Evolutionary conservation across 176 grass and related monocot species (phyloP), one percentile per base, ranked within the genome.

Genomic region (Bolboschoenus planiculmis): DNA sequence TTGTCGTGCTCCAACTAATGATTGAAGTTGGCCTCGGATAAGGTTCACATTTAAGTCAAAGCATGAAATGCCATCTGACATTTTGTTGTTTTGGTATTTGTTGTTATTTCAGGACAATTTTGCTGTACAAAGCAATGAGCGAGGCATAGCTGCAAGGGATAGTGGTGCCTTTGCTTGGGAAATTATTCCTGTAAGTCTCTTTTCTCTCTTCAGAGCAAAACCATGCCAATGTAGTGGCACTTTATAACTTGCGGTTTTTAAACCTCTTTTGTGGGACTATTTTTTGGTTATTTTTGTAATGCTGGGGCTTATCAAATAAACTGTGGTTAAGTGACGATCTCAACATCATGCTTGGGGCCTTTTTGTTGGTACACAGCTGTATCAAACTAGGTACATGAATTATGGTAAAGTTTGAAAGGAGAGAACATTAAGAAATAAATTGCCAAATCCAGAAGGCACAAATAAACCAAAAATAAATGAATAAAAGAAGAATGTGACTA

Each of bases 101-200:
- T 87, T 42, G 34, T 82, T 79, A 24, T 44, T 80, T 27, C 64
- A 97, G 95, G 95, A 97, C 88, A 68, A 71, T 85, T 97, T 84
- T 91, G 90, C 95, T 33, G 86, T 97, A 74, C 95, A 94, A 91
- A 97, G 95, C 62, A 97, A 97, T 56, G 88, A 97, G 54, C 95
- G 92, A 67, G 95, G 95, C 63, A 97, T 94, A 75, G 88, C 90
- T 90, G 92, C 95, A 77, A 79, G 87, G n/a, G 88, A 93, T 77
- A 91, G 84, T 88, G 90, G 90, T 56, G 92, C 92, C 40, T 98
- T 98, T 85, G 2, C 90, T 64, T 98, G 95, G 95, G 95, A 98
- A 84, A 95, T 98, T 26, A 86, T 85, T 86, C 92, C 92, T 4
- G 92, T 98, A 26, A 85, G 78, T 83, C 76, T 85, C 50, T 42